Conservation (phyloP, 139 green algal species). For the Auxenochlorella pyrenoidosa region DNA sequence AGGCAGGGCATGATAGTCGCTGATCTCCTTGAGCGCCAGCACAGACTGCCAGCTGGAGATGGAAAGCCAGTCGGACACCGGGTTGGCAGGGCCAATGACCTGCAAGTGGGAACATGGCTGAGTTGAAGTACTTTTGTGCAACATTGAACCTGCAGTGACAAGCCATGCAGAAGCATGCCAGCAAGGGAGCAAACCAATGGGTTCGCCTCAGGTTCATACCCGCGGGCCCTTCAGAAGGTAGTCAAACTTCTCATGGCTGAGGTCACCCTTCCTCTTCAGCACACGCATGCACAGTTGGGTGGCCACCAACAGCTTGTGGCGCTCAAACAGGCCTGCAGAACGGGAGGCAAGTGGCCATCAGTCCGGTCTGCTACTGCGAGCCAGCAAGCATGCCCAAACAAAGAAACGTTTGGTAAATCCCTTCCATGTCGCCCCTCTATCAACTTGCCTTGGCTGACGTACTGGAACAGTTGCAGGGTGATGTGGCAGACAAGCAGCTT, state of each 20-base stretch:
- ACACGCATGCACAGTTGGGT: conserved; percentile 90
- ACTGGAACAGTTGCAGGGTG: conserved; percentile 72
- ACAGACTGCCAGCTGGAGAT: conserved; percentile 67
- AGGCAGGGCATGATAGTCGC: conserved; percentile 82
- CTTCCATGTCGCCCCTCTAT: too few relatives aligned
- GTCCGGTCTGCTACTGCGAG: background rate
- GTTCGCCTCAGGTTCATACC: background rate
- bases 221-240: conserved; percentile 84
- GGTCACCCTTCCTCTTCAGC: conserved; percentile 71
- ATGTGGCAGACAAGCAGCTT: conserved; percentile 81
- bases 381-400: too few relatives aligned
- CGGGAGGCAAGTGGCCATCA: background rate
- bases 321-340: conserved; percentile 90
- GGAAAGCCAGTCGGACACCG: conserved; percentile 83
- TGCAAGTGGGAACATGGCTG: background rate
- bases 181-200: background rate
- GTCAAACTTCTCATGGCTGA: conserved; percentile 82
- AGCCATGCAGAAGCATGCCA: background rate
- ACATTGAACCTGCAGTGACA: background rate
- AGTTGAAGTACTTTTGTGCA: background rate
- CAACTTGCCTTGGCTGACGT: conserved; percentile 12
- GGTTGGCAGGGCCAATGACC: conserved; percentile 79
- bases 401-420: too few relatives aligned
- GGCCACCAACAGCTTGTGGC: conserved; percentile 93
- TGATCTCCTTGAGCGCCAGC: conserved; percentile 78